Evolutionary conservation across 805 yeast species (phyloP).

Genomic region (Wickerhamomyces alni): DNA sequence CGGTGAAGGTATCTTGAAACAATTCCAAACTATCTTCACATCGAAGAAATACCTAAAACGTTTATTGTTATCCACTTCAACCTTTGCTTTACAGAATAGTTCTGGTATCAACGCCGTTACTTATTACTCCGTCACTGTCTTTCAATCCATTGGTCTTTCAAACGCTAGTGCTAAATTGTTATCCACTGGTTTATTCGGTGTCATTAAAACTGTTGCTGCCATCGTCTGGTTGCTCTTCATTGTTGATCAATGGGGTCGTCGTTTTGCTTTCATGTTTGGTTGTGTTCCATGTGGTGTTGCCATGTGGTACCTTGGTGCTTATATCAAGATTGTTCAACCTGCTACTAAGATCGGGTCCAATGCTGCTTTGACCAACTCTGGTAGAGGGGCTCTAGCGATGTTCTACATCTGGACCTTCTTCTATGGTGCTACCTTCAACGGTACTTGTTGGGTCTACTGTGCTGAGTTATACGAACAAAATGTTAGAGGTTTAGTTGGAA

Average conservation of each 20-base stretch:
- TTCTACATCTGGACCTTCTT: conserved; percentile 16
- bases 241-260: conserved; percentile 14
- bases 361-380: conserved; percentile 13
- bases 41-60: conserved; percentile 28
- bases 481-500: conserved; percentile 7
- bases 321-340: conserved; percentile 9
- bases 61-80: conserved; percentile 30
- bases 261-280: conserved; percentile 7
- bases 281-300: conserved; percentile 9
- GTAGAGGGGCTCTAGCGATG: conserved; percentile 11
- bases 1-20: conserved; percentile 35
- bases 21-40: conserved; percentile 30
- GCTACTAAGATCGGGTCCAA: not conserved
- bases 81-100: conserved; percentile 40
- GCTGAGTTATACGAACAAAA: conserved; percentile 13
- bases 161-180: conserved; percentile 38
- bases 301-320: conserved; percentile 16
- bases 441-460: conserved; percentile 18
- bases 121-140: conserved; percentile 46
- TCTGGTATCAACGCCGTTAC: conserved; percentile 46
- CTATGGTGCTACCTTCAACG: conserved; percentile 12
- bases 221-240: conserved; percentile 9
- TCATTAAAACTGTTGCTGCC: conserved; percentile 35
- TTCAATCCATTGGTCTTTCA: conserved; percentile 41
- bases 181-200: conserved; percentile 49